Evolutionary conservation across 805 yeast species (phyloP), one percentile per base, ranked within the genome.

Genomic region (Yarrowia sp.): DNA sequence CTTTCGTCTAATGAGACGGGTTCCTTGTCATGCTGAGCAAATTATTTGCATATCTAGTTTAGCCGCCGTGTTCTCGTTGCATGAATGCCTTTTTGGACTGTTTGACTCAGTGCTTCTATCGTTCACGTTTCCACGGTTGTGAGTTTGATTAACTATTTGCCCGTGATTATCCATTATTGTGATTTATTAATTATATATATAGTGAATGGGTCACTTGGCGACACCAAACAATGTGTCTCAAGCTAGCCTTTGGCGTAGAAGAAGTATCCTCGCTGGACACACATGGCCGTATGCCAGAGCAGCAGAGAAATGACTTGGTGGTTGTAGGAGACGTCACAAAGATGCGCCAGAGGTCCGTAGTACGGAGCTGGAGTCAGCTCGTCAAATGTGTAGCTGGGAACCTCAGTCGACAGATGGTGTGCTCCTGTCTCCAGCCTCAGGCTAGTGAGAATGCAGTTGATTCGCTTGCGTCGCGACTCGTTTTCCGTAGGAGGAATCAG

Each of bases 271-370:
- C 27, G 25, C 27, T 44, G 49, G 14, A 27, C 27, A 27, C 49
- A 25, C 49, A 44, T 44, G n/a, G 49, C 32, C 9, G 49, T 44
- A 4, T 44, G 49, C 49, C 49, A 44, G 7, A 44, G 49, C 8
- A 44, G 22, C 22, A 44, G 49, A 13, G 49, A 44, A 27, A 44
- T 44, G 49, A 44, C 49, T 33, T 44, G 49, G 22, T 44, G 49
- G 33, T 44, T 44, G 33, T 44, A 44, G 6, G 33, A 18, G 22
- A 13, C 32, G 22, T 44, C 24, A 6, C 49, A 44, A n/a, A 44
- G 33, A 6, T 44, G 49, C 14, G 49, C 21, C 14, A 44, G 33
- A 4, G 49, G 49, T 2, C 49, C 49, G 9, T 27, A 27, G n/a
- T 44, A 44, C 6, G 49, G 24, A 9, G 16, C 16, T 4, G 49